Conservation (phyloP, 352 stramenopile genomes). For the Phytophthora pseudosyringae region DNA sequence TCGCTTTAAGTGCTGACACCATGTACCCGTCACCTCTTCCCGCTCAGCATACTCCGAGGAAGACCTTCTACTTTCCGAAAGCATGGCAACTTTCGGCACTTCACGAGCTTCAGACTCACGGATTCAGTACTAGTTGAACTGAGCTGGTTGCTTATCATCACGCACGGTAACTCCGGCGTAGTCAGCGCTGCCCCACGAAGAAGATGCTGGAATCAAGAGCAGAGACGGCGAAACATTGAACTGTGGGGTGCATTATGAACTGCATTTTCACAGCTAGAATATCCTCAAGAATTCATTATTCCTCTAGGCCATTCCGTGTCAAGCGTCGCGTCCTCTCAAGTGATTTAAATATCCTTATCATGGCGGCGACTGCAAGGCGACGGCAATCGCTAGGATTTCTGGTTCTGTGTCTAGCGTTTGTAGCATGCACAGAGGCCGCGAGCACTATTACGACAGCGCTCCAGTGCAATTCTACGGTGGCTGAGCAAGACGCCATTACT, state of each 20-base stretch:
- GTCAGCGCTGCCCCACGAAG: background rate
- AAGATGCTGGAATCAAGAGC: constrained; percentile 2
- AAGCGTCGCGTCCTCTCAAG: constrained; percentile 25
- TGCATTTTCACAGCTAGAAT: constrained; percentile 19
- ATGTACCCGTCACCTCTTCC: constrained; percentile 9
- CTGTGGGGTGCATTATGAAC: background rate
- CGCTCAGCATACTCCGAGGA: constrained; percentile 34
- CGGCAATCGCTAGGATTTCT: constrained; percentile 3
- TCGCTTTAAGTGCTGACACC: constrained; percentile 31
- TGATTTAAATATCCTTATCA: constrained; percentile 15
- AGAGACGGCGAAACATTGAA: background rate
- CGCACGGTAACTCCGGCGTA: constrained; percentile 4
- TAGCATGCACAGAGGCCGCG: background rate
- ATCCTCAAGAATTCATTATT: constrained; percentile 1
- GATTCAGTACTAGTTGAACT: constrained; percentile 10
- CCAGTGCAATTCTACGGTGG: constrained; percentile 58
- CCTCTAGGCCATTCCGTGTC: background rate
- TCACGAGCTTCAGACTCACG: background rate
- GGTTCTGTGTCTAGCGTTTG: background rate
- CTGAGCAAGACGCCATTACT: constrained; percentile 45
- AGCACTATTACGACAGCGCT: constrained; percentile 27
- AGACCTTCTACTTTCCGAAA: constrained; percentile 25
- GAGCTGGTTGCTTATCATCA: constrained; percentile 1
- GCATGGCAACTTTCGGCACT: constrained; percentile 24
- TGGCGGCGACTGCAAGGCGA: constrained; percentile 15